These are phyloP conservation scores for Termitomyces sp. DNA, from an alignment of 1,284 basidiomycete species.

Conservation along the genomic window DNA sequence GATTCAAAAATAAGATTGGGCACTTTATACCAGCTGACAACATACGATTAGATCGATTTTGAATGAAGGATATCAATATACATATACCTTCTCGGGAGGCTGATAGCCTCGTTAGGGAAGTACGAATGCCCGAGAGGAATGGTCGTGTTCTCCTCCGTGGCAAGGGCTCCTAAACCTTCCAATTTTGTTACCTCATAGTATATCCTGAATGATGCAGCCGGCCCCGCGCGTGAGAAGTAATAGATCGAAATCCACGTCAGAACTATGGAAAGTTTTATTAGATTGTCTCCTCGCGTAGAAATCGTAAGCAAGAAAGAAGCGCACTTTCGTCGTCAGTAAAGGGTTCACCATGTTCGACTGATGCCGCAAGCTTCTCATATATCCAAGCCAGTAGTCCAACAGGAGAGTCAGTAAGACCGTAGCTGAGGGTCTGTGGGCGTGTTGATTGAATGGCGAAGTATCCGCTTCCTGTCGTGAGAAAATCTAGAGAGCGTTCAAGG, in stretches of 20 bases:
- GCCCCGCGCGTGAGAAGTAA: constrained; percentile 44
- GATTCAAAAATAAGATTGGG: constrained; percentile 17
- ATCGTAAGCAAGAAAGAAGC: neutral
- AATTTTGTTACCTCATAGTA: constrained; percentile 33
- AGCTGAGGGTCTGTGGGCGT: constrained; percentile 47
- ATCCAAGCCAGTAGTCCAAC: constrained; percentile 53
- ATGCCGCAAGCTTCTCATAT: constrained; percentile 45
- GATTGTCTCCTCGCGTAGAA: neutral
- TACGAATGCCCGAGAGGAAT: constrained; percentile 19
- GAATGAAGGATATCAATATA: neutral
- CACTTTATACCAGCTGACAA: constrained; percentile 6
- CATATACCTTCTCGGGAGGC: constrained; percentile 15
- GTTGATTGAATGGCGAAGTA: constrained; percentile 39
- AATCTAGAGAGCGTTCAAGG: constrained; percentile 29
- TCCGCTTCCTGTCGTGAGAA: constrained; percentile 28
- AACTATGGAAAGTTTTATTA: constrained; percentile 31
- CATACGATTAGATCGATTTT: neutral
- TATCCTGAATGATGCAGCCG: constrained; percentile 38
- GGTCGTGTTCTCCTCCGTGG: constrained; percentile 4
- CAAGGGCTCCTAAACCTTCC: neutral
- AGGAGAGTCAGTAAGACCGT: constrained; percentile 27
- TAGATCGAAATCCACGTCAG: constrained; percentile 46
- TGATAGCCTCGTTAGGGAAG: constrained; percentile 18
- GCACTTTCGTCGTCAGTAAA: constrained; percentile 48
- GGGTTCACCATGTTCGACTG: constrained; percentile 35